Evolutionary conservation across 2,329 filamentous ascomycete genomes (phyloP).

Genomic region (Colletotrichum chlorophyti): DNA sequence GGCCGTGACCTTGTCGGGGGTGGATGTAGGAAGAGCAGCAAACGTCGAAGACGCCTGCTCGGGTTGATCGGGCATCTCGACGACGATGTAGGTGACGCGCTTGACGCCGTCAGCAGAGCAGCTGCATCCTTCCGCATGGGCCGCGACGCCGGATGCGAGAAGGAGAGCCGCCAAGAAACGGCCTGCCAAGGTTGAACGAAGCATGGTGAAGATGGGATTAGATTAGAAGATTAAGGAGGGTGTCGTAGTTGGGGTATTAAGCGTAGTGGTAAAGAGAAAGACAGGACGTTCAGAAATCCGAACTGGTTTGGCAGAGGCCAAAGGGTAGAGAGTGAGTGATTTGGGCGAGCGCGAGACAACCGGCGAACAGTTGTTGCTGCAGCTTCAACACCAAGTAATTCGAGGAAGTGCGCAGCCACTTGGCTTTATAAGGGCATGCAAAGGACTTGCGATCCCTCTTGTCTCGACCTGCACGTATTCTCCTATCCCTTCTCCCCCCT

Average conservation of each 20-base stretch:
- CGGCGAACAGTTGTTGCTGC: constrained; percentile 16
- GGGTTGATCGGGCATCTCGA: constrained; percentile 29
- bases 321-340: too few relatives aligned
- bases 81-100: constrained; percentile 30
- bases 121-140: constrained; percentile 24
- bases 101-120: constrained; percentile 20
- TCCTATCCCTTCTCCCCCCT: neutral
- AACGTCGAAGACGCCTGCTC: constrained; percentile 5
- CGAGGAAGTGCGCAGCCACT: neutral
- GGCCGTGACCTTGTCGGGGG: neutral
- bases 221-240: neutral
- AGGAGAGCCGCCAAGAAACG: constrained; percentile 15
- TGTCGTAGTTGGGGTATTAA: neutral
- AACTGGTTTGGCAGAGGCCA: constrained; percentile 4
- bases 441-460: neutral
- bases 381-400: neutral
- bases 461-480: neutral
- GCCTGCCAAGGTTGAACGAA: constrained; percentile 8
- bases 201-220: constrained; percentile 6
- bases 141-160: constrained; percentile 12
- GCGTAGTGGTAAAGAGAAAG: neutral
- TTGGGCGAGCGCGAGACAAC: constrained; percentile 6
- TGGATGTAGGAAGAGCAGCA: neutral
- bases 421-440: constrained; percentile 9
- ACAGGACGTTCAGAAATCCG: constrained; percentile 15